Percentiles rank a stretch among this genome's conserved stretches.
These are phyloP conservation scores for Phytopythium sindhum DNA, from an alignment of 352 stramenopile species.

Conservation along the genomic window DNA sequence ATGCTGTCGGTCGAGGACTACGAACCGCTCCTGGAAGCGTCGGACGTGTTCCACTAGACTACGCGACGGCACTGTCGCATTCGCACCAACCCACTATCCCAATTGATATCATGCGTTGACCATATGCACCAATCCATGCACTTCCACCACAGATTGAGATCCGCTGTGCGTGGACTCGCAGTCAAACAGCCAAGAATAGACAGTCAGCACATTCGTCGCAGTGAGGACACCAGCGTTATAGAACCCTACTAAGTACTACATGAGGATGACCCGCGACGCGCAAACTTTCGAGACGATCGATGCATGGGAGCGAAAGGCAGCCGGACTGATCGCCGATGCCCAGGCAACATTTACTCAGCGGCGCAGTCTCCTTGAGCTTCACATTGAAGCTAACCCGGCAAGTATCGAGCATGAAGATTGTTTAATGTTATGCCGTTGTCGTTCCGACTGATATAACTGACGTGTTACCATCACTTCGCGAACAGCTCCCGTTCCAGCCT, in stretches of 20 bases:
- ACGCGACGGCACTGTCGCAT: not conserved
- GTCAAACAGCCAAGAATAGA: not conserved
- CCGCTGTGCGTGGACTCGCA: not conserved
- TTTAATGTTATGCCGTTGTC: not conserved
- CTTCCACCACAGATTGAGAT: not conserved
- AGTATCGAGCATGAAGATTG: not conserved
- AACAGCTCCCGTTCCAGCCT: conserved; percentile 49
- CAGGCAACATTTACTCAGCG: conserved; percentile 13
- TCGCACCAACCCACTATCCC: not conserved
- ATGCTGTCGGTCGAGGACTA: conserved; percentile 85
- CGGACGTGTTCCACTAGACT: conserved; percentile 45
- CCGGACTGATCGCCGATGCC: not conserved
- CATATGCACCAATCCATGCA: not conserved
- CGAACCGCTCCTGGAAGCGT: conserved; percentile 62
- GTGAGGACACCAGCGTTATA: no score
- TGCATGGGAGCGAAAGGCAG: not conserved
- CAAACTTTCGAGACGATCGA: not conserved
- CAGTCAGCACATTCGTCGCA: no score
- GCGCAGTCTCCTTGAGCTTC: conserved; percentile 37
- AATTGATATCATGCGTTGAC: not conserved
- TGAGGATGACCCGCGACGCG: not conserved
- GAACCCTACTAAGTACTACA: no score
- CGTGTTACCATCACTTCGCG: not conserved
- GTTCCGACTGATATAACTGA: not conserved
- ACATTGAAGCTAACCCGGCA: conserved; percentile 48